Evolutionary conservation across 2,329 filamentous ascomycete genomes (phyloP).

Genomic region (Arthrocladium fulminans): DNA sequence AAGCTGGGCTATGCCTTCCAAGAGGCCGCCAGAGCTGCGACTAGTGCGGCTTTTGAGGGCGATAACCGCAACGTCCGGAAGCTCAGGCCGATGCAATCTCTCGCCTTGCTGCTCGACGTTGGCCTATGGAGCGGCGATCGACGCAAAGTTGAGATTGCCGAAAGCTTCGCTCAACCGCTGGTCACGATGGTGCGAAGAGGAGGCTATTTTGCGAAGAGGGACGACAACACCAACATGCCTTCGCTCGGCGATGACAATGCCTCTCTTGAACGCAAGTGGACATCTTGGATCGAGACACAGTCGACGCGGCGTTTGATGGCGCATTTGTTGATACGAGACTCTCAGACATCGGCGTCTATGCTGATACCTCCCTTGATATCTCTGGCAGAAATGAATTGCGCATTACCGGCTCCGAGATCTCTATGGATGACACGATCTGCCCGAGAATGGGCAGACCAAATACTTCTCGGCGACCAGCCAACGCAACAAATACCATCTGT

Average conservation of each 20-base stretch:
- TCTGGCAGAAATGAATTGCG: constrained; percentile 10
- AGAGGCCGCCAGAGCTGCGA: constrained; percentile 30
- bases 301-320: constrained; percentile 47
- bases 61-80: constrained; percentile 29
- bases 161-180: constrained; percentile 30
- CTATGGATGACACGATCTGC: constrained; percentile 60
- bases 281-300: constrained; percentile 25
- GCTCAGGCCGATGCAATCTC: constrained; percentile 29
- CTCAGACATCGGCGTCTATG: constrained; percentile 58
- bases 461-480: constrained; percentile 32
- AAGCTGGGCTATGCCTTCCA: constrained; percentile 36
- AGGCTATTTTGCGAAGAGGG: constrained; percentile 26
- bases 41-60: constrained; percentile 26
- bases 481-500: not conserved
- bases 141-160: constrained; percentile 35
- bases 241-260: constrained; percentile 6
- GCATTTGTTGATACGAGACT: constrained; percentile 53
- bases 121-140: constrained; percentile 32
- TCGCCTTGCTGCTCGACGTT: constrained; percentile 29
- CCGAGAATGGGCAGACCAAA: constrained; percentile 55
- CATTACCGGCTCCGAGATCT: constrained; percentile 50
- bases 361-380: constrained; percentile 47
- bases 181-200: constrained; percentile 40
- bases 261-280: constrained; percentile 22
- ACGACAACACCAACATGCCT: constrained; percentile 12